These are phyloP conservation scores for Phragmites australis DNA, from an alignment of 176 grass and related monocot species.

Conservation along the genomic window DNA sequence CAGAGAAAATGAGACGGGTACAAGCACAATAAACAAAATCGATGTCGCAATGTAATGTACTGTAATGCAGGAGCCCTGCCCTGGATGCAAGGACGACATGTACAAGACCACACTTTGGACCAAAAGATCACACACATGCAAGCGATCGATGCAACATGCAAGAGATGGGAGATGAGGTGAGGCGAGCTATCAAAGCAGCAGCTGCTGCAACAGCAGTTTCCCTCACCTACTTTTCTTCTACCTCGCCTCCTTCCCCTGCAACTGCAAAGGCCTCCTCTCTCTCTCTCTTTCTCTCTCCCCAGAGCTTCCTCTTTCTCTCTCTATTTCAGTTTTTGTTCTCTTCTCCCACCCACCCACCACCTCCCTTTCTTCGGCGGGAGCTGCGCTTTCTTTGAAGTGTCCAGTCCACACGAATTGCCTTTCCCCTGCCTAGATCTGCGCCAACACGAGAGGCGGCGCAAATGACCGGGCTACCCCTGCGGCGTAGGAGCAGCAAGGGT, in stretches of 20 bases:
- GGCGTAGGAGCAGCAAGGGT: background rate
- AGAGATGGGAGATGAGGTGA: background rate
- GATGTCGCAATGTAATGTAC: background rate
- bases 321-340: constrained; percentile 16
- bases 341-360: constrained; percentile 1
- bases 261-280: background rate
- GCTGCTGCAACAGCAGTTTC: constrained; percentile 29
- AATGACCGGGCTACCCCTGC: constrained; percentile 24
- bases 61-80: background rate
- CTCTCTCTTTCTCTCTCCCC: background rate
- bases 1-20: background rate
- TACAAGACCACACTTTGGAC: constrained; percentile 27
- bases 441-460: background rate
- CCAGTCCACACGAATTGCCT: constrained; percentile 49
- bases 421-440: constrained; percentile 40
- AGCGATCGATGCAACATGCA: background rate
- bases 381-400: constrained; percentile 37
- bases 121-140: constrained; percentile 41
- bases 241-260: background rate
- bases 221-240: constrained; percentile 20
- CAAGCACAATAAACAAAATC: constrained; percentile 35
- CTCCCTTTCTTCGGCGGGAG: background rate
- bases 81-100: constrained; percentile 1
- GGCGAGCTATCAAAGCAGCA: background rate
- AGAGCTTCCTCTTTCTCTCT: background rate